Conservation (phyloP, 2,329 filamentous ascomycete species). For the Ambrosiella beaveri region DNA sequence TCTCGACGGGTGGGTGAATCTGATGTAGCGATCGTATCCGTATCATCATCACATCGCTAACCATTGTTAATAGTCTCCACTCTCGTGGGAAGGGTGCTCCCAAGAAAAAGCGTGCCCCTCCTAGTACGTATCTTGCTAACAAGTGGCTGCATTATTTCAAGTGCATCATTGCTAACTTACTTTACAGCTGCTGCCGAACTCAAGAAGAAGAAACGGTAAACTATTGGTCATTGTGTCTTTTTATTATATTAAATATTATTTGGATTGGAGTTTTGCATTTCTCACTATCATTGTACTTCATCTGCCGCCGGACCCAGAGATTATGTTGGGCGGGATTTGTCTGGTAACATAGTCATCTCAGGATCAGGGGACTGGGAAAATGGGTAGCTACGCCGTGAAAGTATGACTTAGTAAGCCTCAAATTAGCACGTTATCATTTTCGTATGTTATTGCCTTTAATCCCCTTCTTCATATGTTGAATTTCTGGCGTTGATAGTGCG, state of each 20-base stretch:
- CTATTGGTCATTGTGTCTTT: neutral
- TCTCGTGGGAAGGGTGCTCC: constrained; percentile 71
- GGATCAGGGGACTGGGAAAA: too few species aligned
- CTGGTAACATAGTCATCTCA: too few species aligned
- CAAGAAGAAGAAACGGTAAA: constrained; percentile 16
- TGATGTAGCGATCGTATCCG: neutral
- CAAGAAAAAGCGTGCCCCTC: constrained; percentile 60
- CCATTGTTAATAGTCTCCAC: constrained; percentile 30
- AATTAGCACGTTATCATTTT: too few species aligned
- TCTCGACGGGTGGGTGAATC: constrained; percentile 40
- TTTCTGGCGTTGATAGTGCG: too few species aligned
- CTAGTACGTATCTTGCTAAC: constrained; percentile 18
- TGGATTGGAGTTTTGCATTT: constrained; percentile 4
- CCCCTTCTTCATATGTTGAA: too few species aligned
- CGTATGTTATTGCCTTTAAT: too few species aligned
- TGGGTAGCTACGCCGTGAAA: too few species aligned
- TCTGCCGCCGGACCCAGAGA: neutral
- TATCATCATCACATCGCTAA: neutral
- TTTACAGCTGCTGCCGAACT: constrained; percentile 11
- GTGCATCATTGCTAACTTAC: neutral
- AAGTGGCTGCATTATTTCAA: neutral
- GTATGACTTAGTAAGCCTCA: too few species aligned
- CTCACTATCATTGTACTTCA: neutral
- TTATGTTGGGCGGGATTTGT: too few species aligned
- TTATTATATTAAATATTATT: constrained; percentile 10